These are phyloP conservation scores for Spizellomyces sp. DNA, from an alignment of 192 early-diverging fungal species.

Conservation along the genomic window DNA sequence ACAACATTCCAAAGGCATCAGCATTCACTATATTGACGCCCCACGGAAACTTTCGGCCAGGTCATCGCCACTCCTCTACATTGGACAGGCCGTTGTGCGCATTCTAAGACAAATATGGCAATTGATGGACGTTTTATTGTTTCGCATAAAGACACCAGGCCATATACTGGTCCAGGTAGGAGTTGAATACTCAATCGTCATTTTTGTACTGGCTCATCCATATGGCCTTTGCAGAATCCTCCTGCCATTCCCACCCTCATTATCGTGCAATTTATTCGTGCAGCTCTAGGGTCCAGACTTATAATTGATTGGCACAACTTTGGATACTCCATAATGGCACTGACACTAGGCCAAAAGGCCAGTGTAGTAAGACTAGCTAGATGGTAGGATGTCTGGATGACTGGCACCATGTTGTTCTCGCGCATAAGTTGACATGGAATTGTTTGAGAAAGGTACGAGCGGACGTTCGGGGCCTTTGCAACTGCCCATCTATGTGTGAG, in stretches of 20 bases:
- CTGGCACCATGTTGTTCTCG: not conserved
- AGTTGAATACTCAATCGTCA: not conserved
- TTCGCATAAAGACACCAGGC: conserved; percentile 58
- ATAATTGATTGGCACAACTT: conserved; percentile 99
- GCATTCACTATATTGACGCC: conserved; percentile 22
- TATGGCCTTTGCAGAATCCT: conserved; percentile 69
- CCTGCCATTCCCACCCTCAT: conserved; percentile 91
- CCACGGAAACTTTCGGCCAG: conserved; percentile 53
- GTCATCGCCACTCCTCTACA: conserved; percentile 60
- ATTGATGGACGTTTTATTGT: conserved; percentile 65
- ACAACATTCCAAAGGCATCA: conserved; percentile 12
- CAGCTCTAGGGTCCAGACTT: conserved; percentile 67
- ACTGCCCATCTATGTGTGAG: conserved; percentile 87
- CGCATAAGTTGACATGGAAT: too few species aligned
- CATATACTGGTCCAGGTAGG: conserved; percentile 44
- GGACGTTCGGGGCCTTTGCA: conserved; percentile 64
- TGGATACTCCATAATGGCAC: conserved; percentile 82
- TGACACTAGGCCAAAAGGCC: conserved; percentile 63
- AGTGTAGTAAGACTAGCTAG: conserved; percentile 58
- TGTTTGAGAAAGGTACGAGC: conserved; percentile 53
- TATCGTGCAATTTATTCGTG: conserved; percentile 70
- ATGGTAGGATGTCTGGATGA: conserved; percentile 42
- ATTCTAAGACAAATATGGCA: conserved; percentile 59
- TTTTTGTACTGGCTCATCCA: not conserved
- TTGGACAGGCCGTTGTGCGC: conserved; percentile 70